Evolutionary conservation across 2,329 filamentous ascomycete species (phyloP).

Genomic region (Colletotrichum liaoningense): DNA sequence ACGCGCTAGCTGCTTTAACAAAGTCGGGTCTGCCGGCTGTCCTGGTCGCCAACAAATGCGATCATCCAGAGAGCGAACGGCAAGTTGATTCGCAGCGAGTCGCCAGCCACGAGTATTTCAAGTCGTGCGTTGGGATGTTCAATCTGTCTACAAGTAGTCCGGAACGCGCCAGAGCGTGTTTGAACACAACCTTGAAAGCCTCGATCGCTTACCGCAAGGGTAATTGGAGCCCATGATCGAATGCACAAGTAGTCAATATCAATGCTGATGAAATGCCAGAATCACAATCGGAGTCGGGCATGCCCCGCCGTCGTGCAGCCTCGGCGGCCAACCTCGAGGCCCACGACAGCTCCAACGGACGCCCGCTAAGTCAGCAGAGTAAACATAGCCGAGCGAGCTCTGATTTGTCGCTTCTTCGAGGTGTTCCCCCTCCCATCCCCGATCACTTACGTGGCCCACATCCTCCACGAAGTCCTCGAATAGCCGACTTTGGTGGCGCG

Average conservation of each 20-base stretch:
- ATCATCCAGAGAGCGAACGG: conserved; percentile 76
- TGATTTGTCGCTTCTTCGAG: conserved; percentile 72
- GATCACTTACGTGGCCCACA: conserved; percentile 48
- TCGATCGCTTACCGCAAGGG: conserved; percentile 76
- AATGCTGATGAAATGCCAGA: conserved; percentile 32
- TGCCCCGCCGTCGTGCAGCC: conserved; percentile 66
- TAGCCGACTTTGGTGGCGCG: conserved; percentile 54
- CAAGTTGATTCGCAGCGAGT: conserved; percentile 78
- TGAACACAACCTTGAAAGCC: conserved; percentile 79
- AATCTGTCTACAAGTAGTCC: conserved; percentile 78
- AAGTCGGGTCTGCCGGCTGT: conserved; percentile 80
- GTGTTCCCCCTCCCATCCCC: conserved; percentile 60
- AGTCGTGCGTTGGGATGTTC: conserved; percentile 77
- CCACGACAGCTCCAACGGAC: conserved; percentile 59
- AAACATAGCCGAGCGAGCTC: conserved; percentile 79
- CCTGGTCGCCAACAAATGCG: conserved; percentile 91
- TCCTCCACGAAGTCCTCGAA: conserved; percentile 52
- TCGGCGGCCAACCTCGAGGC: conserved; percentile 72
- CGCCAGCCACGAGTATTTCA: conserved; percentile 70
- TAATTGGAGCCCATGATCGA: conserved; percentile 55
- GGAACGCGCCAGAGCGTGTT: conserved; percentile 79
- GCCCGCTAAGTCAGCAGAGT: conserved; percentile 70
- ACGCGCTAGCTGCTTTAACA: conserved; percentile 73
- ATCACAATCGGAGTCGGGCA: conserved; percentile 49
- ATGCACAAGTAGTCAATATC: conserved; percentile 12